Evolutionary conservation across 1,284 basidiomycete species (phyloP), one percentile per base, ranked within the genome.

Genomic region (Trichosporon asahii): DNA sequence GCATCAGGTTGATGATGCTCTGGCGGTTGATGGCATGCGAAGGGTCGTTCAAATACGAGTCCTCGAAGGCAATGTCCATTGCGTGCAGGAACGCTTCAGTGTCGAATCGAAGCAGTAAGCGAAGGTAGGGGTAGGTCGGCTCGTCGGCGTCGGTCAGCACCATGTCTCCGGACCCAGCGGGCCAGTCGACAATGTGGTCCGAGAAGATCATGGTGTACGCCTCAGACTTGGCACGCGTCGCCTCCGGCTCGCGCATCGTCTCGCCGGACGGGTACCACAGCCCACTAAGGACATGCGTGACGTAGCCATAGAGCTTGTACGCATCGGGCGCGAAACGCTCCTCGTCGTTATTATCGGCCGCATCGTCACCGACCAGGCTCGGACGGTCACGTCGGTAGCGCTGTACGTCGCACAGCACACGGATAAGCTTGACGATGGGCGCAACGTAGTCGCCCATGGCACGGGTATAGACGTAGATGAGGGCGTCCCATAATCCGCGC

Each of bases 61-160:
- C 94, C 82, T 99, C 97, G 75, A 98, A 96, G 0, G 93, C 95
- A 66, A 95, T 89, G 81, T 99, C 97, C 73, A 99, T 86, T 0
- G 92, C 90, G 79, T 99, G 94, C 12, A 99, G 88, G 80, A 98
- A 92, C 0, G 95, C 93, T 82, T 99, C 97, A 3, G 96, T 88
- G 80, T 99, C 95, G 77, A 97, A 96, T 6, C 87, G 88, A 12
- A 98, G 87, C 0, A 99, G 85, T 9, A 94, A 86, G 9, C 91
- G 89, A 21, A 92, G 88, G 77, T 98, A 98, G 1, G 96, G 96
- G 78, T 95, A 97, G 1, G 91, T 90, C 40, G 90, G 90, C 76
- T 93, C 92, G 3, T 70, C 68, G 14, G 74, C 72, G 9, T 89
- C 88, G 1, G 72, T 73, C 21, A 65, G 64, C 2, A 73, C 66